A percentile compares a stretch with the other conserved stretches of the same genome.
Conservation (phyloP, 2,329 filamentous ascomycete species). For the Xylaria sp. region DNA sequence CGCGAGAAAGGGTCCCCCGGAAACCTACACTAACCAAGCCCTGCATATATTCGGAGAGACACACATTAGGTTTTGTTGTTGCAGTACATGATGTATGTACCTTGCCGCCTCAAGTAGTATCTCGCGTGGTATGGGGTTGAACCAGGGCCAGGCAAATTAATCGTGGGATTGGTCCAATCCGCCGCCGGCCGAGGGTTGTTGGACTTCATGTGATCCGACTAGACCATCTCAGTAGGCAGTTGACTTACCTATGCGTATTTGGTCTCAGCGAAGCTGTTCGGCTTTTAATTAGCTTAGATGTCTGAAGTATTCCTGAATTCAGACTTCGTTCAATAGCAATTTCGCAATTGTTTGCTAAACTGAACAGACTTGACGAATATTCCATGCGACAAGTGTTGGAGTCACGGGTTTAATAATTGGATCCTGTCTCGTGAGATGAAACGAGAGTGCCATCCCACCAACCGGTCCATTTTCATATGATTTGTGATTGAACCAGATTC, state of each 20-base stretch:
- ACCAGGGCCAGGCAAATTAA: background rate
- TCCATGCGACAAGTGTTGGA: background rate
- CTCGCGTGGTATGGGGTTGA: conserved; percentile 14
- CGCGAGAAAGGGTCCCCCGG: conserved; percentile 12
- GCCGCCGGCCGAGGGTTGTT: background rate
- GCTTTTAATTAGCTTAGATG: background rate
- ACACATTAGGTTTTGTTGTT: conserved; percentile 14
- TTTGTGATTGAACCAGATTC: background rate
- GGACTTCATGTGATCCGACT: background rate
- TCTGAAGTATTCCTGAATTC: background rate
- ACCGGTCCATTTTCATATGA: background rate
- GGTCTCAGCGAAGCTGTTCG: background rate
- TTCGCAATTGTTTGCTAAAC: background rate
- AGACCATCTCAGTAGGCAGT: background rate
- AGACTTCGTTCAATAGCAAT: background rate
- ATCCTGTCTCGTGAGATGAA: too few relatives aligned
- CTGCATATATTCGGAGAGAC: conserved; percentile 10
- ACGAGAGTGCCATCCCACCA: background rate
- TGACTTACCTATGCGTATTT: background rate
- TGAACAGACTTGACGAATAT: background rate
- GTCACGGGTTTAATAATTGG: too few relatives aligned
- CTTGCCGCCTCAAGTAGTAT: conserved; percentile 3
- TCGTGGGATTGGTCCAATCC: background rate
- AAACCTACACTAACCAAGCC: conserved; percentile 12
- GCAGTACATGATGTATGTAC: conserved; percentile 13